Percentiles rank a stretch among this genome's conserved stretches.
Evolutionary conservation across 306 rosid genomes (phyloP).

Genomic region (Quercus bicolor): DNA sequence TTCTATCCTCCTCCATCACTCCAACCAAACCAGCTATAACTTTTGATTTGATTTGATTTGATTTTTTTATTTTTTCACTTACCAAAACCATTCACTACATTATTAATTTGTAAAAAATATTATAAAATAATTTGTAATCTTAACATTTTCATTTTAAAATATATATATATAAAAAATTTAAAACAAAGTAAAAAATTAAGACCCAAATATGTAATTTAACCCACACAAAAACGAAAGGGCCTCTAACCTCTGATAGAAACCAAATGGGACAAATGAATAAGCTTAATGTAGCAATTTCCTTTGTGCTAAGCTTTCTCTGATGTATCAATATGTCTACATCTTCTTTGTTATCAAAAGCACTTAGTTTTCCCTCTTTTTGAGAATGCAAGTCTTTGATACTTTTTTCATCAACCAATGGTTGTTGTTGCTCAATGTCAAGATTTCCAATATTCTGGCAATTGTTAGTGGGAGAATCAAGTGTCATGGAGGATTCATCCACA

Average conservation of each 20-base stretch:
- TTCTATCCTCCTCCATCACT: too few relatives aligned
- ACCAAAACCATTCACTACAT: too few relatives aligned
- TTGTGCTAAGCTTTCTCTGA: slow-evolving; percentile 9
- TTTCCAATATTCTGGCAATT: not conserved
- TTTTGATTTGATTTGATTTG: too few relatives aligned
- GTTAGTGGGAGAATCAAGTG: not conserved
- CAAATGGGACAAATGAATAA: slow-evolving; percentile 27
- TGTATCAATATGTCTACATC: slow-evolving; percentile 9
- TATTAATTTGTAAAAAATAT: too few relatives aligned
- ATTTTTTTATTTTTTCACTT: too few relatives aligned
- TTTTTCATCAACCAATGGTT: not conserved
- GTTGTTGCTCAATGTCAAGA: slow-evolving; percentile 19
- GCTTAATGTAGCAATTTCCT: slow-evolving; percentile 23
- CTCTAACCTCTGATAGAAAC: slow-evolving; percentile 29
- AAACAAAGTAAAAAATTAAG: too few relatives aligned
- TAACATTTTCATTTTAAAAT: too few relatives aligned
- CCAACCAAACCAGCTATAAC: too few relatives aligned
- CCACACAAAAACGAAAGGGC: too few relatives aligned
- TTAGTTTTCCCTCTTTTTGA: slow-evolving; percentile 11
- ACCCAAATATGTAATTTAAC: too few relatives aligned
- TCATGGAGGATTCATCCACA: not conserved
- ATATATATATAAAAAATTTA: too few relatives aligned
- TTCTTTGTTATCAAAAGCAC: not conserved
- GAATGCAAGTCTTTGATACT: not conserved
- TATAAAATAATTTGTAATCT: too few relatives aligned